Evolutionary conservation across 495 filamentous ascomycete species (phyloP).

Genomic region (Rostrohypoxylon terebratum): DNA sequence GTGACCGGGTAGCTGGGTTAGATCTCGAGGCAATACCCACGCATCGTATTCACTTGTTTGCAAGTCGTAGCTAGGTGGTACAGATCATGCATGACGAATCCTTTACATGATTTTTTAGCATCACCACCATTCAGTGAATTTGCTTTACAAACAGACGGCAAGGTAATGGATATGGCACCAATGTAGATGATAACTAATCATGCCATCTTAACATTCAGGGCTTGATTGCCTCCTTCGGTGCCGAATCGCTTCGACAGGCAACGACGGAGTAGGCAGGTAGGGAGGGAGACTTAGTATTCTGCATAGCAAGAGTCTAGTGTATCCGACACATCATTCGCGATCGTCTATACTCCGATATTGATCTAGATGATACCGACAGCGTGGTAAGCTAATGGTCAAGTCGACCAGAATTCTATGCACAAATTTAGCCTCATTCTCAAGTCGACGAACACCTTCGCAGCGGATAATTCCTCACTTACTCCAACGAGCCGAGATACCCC

Average conservation of each 20-base stretch:
- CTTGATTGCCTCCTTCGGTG: background rate
- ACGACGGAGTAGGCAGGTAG: background rate
- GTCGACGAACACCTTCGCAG: background rate
- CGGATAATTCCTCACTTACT: background rate
- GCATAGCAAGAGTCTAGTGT: background rate
- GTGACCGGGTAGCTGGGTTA: background rate
- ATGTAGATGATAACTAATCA: background rate
- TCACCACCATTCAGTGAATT: background rate
- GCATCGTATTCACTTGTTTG: slow-evolving; percentile 1
- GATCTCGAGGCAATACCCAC: background rate
- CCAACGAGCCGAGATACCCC: background rate
- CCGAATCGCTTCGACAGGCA: background rate
- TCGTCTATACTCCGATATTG: background rate
- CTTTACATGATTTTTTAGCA: background rate
- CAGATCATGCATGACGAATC: background rate
- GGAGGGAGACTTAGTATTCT: background rate
- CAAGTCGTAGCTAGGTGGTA: background rate
- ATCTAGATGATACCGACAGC: background rate
- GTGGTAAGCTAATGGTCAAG: background rate
- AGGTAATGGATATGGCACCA: background rate
- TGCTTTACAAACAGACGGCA: background rate
- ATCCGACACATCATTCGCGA: background rate
- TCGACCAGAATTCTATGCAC: background rate
- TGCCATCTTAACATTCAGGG: background rate
- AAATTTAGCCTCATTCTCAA: background rate